Evolutionary conservation across 1,284 basidiomycete genomes (phyloP), one percentile per base, ranked within the genome.

Genomic region (Boletus austroedulis): DNA sequence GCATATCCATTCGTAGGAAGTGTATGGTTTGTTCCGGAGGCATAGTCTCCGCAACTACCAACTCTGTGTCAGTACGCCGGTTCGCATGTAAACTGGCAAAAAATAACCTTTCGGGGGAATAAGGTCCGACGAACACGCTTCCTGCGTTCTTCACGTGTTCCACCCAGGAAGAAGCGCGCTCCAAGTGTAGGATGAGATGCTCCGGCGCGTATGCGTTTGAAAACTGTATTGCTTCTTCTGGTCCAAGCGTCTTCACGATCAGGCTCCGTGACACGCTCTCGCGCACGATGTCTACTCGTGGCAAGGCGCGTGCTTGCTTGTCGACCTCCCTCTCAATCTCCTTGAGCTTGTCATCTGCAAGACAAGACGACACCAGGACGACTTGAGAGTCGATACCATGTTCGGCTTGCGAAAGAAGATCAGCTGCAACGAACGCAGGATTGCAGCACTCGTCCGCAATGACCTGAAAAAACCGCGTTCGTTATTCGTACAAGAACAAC

Each of bases 351-450:
- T 80, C 79, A 11, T 80, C 69, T 1, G 86, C 75, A 31, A 98
- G 83, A 64, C 81, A 77, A 61, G 98, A 86, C 15, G 87, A 84
- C 55, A 99, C 88, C 52, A 99, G 83, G 48, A 99, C 93, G 55
- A 99, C 97, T 75, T 99, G 96, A 11, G 95, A 98, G 77, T 99
- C 97, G 34, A 95, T 85, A 43, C 97, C 97, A 73, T 99, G 97
- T 74, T 99, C 95, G 17, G 97, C 97, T 78, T 99, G 97, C 5
- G 94, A 96, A 28, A 99, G 83, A 26, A 99, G 83, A 73, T 99
- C 97, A 5, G 95, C 94, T 15, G 97, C 97, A 41, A 99, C 94
- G 66, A 97, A 98, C 4, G 88, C 86, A 0, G 96, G 87, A 68
- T 92, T 87, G 62, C 90, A 87, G 4, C 89, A 87, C 59, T 85